These are phyloP conservation scores for Achaetomium macrosporum DNA, from an alignment of 2,329 filamentous ascomycete genomes.

Conservation along the genomic window DNA sequence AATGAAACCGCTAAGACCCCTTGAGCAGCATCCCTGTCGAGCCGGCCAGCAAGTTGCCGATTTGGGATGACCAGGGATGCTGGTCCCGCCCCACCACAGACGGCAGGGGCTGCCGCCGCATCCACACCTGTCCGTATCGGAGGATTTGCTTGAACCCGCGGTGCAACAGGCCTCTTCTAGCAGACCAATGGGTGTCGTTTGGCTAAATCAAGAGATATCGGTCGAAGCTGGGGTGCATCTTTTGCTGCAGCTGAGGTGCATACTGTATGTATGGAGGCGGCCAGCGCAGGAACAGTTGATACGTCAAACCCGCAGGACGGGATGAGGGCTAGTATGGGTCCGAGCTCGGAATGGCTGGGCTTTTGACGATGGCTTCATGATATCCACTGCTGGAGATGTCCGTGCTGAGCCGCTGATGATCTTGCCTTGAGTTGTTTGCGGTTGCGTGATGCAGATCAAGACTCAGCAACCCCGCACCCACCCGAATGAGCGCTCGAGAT, in stretches of 20 bases:
- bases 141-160: conserved; percentile 13
- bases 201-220: conserved; percentile 23
- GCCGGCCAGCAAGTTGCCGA: background rate
- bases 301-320: conserved; percentile 2
- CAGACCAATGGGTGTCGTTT: conserved; percentile 18
- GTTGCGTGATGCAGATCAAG: background rate
- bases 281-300: background rate
- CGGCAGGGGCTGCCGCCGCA: conserved; percentile 20
- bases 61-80: background rate
- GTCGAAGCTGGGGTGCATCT: conserved; percentile 22
- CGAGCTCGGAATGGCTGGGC: conserved; percentile 8
- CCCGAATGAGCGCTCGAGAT: too few relatives aligned
- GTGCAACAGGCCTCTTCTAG: conserved; percentile 15
- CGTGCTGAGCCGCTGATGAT: background rate
- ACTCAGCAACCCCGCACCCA: conserved; percentile 19
- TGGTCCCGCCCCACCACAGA: background rate
- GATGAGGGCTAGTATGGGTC: conserved; percentile 4
- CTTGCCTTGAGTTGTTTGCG: background rate
- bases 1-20: conserved; percentile 27
- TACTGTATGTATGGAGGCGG: conserved; percentile 1
- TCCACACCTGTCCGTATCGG: conserved; percentile 22
- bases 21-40: conserved; percentile 17
- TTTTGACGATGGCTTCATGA: background rate
- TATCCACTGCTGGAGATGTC: background rate
- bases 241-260: conserved; percentile 10